Evolutionary conservation across 164 flowering plant species (phyloP).

Genomic region (Nelumbo lutea): DNA sequence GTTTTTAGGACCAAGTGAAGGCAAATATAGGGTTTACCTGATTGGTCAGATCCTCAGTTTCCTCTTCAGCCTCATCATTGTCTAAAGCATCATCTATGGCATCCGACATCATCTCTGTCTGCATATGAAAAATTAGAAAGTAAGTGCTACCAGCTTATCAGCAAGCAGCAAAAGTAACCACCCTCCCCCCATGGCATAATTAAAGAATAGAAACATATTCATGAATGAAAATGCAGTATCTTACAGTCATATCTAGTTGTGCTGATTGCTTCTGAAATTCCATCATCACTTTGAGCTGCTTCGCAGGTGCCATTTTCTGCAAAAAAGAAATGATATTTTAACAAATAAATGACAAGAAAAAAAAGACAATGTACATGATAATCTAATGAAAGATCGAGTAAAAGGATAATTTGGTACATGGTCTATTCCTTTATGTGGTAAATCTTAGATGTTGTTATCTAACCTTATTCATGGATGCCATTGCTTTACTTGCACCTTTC

Average conservation of each 20-base stretch:
- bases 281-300: conserved; percentile 66
- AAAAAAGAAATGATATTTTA: conserved; percentile 9
- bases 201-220: neutral
- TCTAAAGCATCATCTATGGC: conserved; percentile 91
- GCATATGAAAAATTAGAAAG: conserved; percentile 18
- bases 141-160: conserved; percentile 5
- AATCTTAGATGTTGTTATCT: conserved; percentile 2
- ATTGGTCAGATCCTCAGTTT: conserved; percentile 89
- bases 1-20: neutral
- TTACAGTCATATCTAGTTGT: conserved; percentile 95
- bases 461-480: conserved; percentile 94
- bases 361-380: neutral
- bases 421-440: neutral
- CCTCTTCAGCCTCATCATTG: conserved; percentile 94
- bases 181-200: neutral
- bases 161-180: neutral
- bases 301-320: conserved; percentile 90
- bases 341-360: neutral
- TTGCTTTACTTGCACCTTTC: conserved; percentile 88
- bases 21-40: conserved; percentile 44
- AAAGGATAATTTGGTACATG: neutral
- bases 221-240: conserved; percentile 14
- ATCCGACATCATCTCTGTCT: conserved; percentile 99
- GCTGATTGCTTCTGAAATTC: conserved; percentile 96
- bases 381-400: neutral